Evolutionary conservation across 768 basidiomycete species (phyloP), one percentile per base, ranked within the genome.

Genomic region (Harrya chromipes): DNA sequence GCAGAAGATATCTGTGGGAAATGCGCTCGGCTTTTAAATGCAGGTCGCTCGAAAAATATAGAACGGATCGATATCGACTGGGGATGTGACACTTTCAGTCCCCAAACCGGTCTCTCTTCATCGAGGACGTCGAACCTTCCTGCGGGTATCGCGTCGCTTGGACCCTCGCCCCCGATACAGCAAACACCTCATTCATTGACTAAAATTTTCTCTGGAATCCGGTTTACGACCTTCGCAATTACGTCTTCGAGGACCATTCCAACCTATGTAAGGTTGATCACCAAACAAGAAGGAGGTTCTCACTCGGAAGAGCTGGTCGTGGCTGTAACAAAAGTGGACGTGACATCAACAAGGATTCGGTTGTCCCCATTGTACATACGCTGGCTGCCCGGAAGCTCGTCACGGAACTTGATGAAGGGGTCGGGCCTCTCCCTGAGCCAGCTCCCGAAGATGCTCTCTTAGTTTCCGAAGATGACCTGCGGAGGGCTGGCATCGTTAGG

Each of bases 321-420:
- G 1, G 31, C 36, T 2, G 63, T 73, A 1, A 52, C 52, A 12
- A 45, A 49, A 23, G 63, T 65, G 31, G 64, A 61, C 55, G 52
- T 23, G 49, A 61, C 8, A 47, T 53, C 7, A 19, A 46, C 17
- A 46, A 44, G 1, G 17, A 58, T 19, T 57, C 58, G 0, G 14
- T 24, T 45, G 68, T 50, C 42, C 71, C 56, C 47, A 64, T 77
- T 14, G 60, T 85, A 23, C 84, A 85, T 56, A 73, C 76, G 0
- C 66, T 84, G 34, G 76, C 80, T 6, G 83, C 81, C 2, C 74
- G 77, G 49, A 66, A 68, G 13, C 67, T 84, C 24, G 78, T 84
- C n/a, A 74, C 74, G 55, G 80, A 80, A 16, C 61, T 82, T 37
- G 71, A 75, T 40, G 73, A 72, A 21, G 47, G 52, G 4, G 57